Evolutionary conservation across 1,139 yeast species (phyloP), one percentile per base, ranked within the genome.

Genomic region (Hansenula sp.): DNA sequence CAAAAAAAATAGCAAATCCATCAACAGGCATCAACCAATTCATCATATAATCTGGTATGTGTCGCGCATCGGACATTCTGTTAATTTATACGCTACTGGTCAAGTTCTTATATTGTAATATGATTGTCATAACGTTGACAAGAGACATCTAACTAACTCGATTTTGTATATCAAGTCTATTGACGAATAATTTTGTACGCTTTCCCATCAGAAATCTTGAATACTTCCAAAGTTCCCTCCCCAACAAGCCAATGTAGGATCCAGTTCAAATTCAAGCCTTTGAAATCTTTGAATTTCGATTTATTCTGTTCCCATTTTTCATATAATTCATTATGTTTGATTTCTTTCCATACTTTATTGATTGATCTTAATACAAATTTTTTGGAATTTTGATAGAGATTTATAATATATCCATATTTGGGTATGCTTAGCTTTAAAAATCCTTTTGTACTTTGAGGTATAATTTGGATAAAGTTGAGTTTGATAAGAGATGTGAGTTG

Each of bases 161-260:
- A n/a, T n/a, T n/a, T n/a, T n/a, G n/a, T n/a, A n/a, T n/a, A n/a
- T n/a, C n/a, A n/a, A n/a, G n/a, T n/a, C 4, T 17, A 28, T 47
- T 70, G 68, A 1, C 74, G 74, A 2, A 87, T 81, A 39, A 81
- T 62, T 57, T 76, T 74, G 82, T 87, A 82, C 0, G 88, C 88
- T 41, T 81, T 63, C 0, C 91, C 91, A 2, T 79, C 83, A 0
- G 89, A 87, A 0, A 91, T 82, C 37, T 71, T 70, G 54, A 81
- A 81, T 7, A 81, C 81, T 54, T 84, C 93, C 3, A 80, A 61
- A 36, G 76, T 67, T 0, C 94, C 94, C n/a, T 78, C 71, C 0
- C 94, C 94, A 44, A 77, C 68, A 39, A 82, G 74, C 50, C 81
- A 84, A 21, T 84, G 82, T 38, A 86, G 57, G 0, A 77, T 66